Evolutionary conservation across 2,329 filamentous ascomycete genomes (phyloP), one percentile per base, ranked within the genome.

Genomic region (Diplodia sapinea): DNA sequence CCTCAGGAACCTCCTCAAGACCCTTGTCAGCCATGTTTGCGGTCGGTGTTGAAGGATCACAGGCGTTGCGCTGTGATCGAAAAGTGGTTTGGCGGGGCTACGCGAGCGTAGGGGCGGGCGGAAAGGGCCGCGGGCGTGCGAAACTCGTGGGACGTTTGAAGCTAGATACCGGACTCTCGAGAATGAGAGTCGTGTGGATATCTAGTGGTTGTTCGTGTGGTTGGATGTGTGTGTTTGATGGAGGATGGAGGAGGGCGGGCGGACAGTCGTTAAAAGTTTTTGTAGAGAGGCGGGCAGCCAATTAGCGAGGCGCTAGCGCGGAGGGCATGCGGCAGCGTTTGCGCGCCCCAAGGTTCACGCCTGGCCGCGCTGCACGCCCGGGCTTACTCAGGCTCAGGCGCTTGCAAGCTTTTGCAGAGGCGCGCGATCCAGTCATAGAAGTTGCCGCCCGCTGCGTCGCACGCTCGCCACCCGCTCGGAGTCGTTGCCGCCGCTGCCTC

Each of bases 11-110:
- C 83, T 98, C 94, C 88, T 97, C 94, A 86, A 98, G 93, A 88
- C 94, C 94, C 88, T 97, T 91, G 82, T 90, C 89, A 93, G 94
- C 94, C 94, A 98, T 98, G 88, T 91, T 97, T 94, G 92, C 89
- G 89, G 84, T 77, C 63, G 55, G 71, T 73, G 77, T 78, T 78
- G 70, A 68, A 79, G 79, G 82, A 88, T 86, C 89, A 88, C 91
- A 92, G 91, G 89, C 90, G 82, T 84, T 84, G 89, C 72, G 71
- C 75, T 75, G 76, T 76, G 77, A 76, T 78, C 75, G 72, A 47
- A 47, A 63, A 55, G 66, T 38, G 68, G 67, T 61, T 70, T 78
- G 73, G 76, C 74, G 76, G 77, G 73, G 79, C 73, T 76, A 73
- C 70, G 74, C 75, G 78, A 73, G 78, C 78, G 72, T 77, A 75